Evolutionary conservation across 2,329 filamentous ascomycete species (phyloP).

Genomic region (Penicillium polonicum): DNA sequence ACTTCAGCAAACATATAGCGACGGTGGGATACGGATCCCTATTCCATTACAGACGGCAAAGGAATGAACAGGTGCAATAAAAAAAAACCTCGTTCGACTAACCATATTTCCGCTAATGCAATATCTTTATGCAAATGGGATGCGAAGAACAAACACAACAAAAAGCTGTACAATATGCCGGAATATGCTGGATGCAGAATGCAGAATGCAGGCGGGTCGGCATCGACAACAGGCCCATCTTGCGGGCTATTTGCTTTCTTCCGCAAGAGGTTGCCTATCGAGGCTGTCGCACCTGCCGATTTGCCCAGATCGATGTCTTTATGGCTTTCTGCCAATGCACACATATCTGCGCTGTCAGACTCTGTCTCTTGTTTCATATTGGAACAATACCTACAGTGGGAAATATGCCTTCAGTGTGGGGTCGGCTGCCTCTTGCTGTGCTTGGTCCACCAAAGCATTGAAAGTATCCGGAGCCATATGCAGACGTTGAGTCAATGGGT

Average conservation of each 20-base stretch:
- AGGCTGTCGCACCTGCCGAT: background rate
- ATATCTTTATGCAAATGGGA: constrained; percentile 14
- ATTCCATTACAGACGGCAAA: background rate
- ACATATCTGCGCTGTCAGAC: constrained; percentile 40
- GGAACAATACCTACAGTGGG: constrained; percentile 40
- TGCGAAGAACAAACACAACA: constrained; percentile 9
- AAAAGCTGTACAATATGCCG: constrained; percentile 5
- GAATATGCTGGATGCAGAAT: background rate
- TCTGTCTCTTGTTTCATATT: background rate
- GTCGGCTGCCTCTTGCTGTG: constrained; percentile 40
- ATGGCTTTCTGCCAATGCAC: constrained; percentile 43
- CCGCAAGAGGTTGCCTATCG: background rate
- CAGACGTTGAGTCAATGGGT: constrained; percentile 46
- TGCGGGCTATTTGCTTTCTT: background rate
- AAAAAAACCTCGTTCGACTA: constrained; percentile 18
- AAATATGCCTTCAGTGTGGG: constrained; percentile 45
- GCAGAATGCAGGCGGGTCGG: background rate
- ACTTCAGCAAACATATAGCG: background rate
- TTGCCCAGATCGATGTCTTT: background rate
- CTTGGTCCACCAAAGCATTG: constrained; percentile 36
- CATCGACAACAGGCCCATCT: background rate
- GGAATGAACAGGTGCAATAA: constrained; percentile 1
- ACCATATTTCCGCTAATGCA: constrained; percentile 19
- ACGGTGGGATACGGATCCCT: background rate
- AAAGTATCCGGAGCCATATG: constrained; percentile 43